Conservation (phyloP, 805 yeast species). For the Cyberlindnera sargentensis region DNA sequence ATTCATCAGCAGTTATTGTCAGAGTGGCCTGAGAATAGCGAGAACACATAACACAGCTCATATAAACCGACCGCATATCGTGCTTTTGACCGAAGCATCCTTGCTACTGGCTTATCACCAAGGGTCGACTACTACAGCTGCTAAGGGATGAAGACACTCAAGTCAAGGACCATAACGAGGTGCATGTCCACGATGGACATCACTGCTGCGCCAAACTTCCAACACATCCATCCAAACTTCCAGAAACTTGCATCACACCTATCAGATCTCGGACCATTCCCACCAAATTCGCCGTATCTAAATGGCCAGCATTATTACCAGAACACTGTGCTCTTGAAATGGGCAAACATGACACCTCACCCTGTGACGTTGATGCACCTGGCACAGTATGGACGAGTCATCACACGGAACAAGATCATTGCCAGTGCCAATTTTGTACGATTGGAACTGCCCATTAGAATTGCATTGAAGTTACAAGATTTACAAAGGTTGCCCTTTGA, state of each 20-base stretch:
- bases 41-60: too few species aligned
- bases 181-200: conserved; percentile 7
- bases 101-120: too few species aligned
- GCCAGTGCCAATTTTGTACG: conserved; percentile 86
- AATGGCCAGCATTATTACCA: conserved; percentile 82
- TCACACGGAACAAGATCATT: conserved; percentile 71
- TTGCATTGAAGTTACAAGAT: conserved; percentile 73
- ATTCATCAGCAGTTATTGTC: too few species aligned
- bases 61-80: too few species aligned
- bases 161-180: too few species aligned
- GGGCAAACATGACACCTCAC: conserved; percentile 64
- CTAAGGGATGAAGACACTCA: too few species aligned
- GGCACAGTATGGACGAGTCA: conserved; percentile 78
- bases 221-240: conserved; percentile 29
- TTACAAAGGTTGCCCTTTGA: conserved; percentile 79
- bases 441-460: conserved; percentile 74
- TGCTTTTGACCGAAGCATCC: too few species aligned
- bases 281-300: conserved; percentile 36
- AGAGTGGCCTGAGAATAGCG: too few species aligned
- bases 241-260: conserved; percentile 27
- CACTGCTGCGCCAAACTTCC: conserved; percentile 25
- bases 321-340: conserved; percentile 56
- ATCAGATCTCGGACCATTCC: conserved; percentile 33
- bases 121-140: too few species aligned
- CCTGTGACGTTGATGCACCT: conserved; percentile 87